A percentile compares a stretch with the other conserved stretches of the same genome.
Conservation (phyloP, 768 basidiomycete genomes). For the Amylocystis lapponica region DNA sequence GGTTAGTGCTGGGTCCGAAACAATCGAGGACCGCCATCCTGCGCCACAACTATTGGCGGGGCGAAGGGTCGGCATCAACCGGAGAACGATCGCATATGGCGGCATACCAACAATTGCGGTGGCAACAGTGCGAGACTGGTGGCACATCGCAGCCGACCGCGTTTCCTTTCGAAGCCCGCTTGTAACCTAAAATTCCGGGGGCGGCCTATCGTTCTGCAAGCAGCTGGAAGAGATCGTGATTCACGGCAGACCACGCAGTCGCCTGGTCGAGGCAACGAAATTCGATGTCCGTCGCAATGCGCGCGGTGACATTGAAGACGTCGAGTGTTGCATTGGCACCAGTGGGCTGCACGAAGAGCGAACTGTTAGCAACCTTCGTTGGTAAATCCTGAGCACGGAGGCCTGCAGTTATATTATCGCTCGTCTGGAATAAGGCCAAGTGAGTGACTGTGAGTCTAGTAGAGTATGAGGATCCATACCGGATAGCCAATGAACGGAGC, state of each 20-base stretch:
- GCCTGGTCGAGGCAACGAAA: slow-evolving; percentile 48
- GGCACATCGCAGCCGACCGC: too few relatives aligned
- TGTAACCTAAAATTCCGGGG: too few relatives aligned
- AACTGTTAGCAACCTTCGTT: slow-evolving; percentile 13
- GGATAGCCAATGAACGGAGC: slow-evolving; percentile 40
- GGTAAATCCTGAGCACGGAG: slow-evolving; percentile 18
- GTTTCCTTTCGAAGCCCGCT: too few relatives aligned
- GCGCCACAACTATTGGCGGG: too few relatives aligned
- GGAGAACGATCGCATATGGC: too few relatives aligned
- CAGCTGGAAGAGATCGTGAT: slow-evolving; percentile 36
- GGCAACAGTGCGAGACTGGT: too few relatives aligned
- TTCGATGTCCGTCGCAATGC: slow-evolving; percentile 39
- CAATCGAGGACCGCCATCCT: too few relatives aligned
- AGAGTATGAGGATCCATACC: slow-evolving; percentile 3
- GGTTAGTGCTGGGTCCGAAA: too few relatives aligned
- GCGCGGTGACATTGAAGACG: slow-evolving; percentile 41
- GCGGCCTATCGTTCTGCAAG: too few relatives aligned
- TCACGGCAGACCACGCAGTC: slow-evolving; percentile 37
- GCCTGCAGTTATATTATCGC: slow-evolving; percentile 16
- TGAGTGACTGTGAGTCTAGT: background rate
- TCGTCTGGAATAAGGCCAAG: slow-evolving; percentile 4
- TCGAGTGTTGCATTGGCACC: slow-evolving; percentile 32
- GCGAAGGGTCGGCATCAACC: too few relatives aligned
- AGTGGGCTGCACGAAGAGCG: slow-evolving; percentile 36
- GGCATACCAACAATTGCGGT: too few relatives aligned